Conservation (phyloP, 345 rosid species). For the Lepidium sativum region DNA sequence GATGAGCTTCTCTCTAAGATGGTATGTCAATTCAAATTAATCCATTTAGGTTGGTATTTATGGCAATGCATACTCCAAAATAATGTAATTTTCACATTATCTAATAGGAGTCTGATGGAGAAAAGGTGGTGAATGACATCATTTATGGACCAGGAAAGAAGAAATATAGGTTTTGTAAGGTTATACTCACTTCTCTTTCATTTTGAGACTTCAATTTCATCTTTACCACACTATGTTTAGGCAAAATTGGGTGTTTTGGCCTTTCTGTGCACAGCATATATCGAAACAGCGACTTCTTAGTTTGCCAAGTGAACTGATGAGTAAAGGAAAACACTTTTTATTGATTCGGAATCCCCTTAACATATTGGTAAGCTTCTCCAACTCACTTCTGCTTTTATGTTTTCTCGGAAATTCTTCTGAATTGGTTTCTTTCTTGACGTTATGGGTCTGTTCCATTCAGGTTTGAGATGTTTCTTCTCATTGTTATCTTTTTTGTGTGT, state of each 20-base stretch:
- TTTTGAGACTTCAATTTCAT: background rate
- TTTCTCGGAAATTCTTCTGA: background rate
- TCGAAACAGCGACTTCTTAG: slow-evolving; percentile 58
- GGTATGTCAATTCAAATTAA: slow-evolving; percentile 28
- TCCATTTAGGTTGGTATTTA: background rate
- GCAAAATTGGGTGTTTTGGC: background rate
- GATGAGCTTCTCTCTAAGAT: slow-evolving; percentile 55
- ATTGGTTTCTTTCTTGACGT: slow-evolving; percentile 1
- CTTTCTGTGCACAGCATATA: slow-evolving; percentile 41
- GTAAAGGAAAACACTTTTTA: slow-evolving; percentile 75
- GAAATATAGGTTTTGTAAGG: slow-evolving; percentile 81
- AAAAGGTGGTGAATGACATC: slow-evolving; percentile 59
- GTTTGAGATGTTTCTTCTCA: background rate
- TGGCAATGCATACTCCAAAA: background rate
- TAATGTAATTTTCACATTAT: background rate
- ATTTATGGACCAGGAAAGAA: slow-evolving; percentile 60
- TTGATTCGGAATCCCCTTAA: slow-evolving; percentile 67
- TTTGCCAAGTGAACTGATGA: slow-evolving; percentile 57
- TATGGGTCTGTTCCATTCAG: background rate
- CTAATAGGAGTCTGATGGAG: slow-evolving; percentile 61
- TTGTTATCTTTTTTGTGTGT: slow-evolving; percentile 7
- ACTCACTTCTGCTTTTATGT: background rate
- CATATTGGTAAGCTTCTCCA: slow-evolving; percentile 42
- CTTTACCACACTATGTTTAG: background rate
- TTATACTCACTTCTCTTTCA: slow-evolving; percentile 19